Evolutionary conservation across 2,329 filamentous ascomycete genomes (phyloP).

Genomic region (Periconia sp.): DNA sequence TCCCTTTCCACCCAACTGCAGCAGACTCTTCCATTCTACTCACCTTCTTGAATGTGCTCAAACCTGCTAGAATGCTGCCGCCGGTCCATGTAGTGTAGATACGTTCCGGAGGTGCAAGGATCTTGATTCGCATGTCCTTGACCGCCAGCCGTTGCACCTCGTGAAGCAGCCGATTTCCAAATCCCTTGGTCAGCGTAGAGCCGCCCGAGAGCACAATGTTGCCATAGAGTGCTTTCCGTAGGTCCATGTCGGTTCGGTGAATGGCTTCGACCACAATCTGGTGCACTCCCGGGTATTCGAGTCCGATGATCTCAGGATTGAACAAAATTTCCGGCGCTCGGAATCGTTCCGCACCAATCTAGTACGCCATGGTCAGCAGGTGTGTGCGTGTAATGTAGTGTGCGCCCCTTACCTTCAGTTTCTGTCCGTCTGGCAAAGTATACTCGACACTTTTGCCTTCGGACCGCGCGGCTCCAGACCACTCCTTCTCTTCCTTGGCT

Average conservation of each 20-base stretch:
- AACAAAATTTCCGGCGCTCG: conserved; percentile 96
- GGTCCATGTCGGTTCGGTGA: conserved; percentile 89
- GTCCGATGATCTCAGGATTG: conserved; percentile 93
- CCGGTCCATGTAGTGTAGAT: conserved; percentile 99
- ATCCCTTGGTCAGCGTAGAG: conserved; percentile 94
- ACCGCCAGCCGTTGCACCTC: conserved; percentile 93
- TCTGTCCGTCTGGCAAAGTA: conserved; percentile 86
- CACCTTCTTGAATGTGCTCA: conserved; percentile 99
- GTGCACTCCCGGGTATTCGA: conserved; percentile 95
- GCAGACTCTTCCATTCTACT: conserved; percentile 28
- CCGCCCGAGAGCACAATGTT: conserved; percentile 98
- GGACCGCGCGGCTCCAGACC: conserved; percentile 73
- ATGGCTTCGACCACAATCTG: conserved; percentile 98
- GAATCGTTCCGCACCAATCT: conserved; percentile 93
- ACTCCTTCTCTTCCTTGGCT: conserved; percentile 94
- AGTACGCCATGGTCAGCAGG: conserved; percentile 24
- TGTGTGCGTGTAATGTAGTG: conserved; percentile 3
- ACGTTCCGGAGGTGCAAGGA: conserved; percentile 94
- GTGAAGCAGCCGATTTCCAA: conserved; percentile 86
- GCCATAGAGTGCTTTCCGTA: conserved; percentile 89
- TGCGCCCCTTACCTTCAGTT: conserved; percentile 69
- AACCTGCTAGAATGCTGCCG: conserved; percentile 90
- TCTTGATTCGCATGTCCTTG: conserved; percentile 99
- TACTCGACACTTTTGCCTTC: conserved; percentile 85
- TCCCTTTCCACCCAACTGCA: conserved; percentile 2